A percentile compares a stretch with the other conserved stretches of the same genome.
phyloP scores from a whole-genome alignment of 306 rosid genomes.

The Cyamopsis tetragonoloba region DNA sequence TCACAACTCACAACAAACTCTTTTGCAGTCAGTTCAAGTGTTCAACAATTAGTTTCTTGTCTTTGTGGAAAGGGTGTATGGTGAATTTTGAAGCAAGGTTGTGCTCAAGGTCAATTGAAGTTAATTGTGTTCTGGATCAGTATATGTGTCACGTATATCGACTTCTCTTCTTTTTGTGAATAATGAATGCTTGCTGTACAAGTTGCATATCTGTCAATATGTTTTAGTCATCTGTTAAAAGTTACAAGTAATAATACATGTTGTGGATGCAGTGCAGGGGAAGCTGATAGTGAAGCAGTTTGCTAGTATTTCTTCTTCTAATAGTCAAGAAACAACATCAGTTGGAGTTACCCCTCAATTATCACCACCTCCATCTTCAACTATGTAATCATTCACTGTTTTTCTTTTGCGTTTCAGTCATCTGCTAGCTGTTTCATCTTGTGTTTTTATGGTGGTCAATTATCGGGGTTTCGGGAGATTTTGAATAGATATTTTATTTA shows the following conservation, averaged over 20 bases:
- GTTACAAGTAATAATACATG: slow-evolving; percentile 19
- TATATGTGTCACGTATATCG: neutral
- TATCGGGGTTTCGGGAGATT: neutral
- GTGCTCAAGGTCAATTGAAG: neutral
- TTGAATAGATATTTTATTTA: neutral
- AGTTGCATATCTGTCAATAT: slow-evolving; percentile 1
- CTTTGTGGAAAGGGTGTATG: slow-evolving; percentile 4
- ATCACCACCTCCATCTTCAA: slow-evolving; percentile 68
- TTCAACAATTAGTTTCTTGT: neutral
- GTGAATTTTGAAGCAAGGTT: neutral
- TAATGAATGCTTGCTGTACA: neutral
- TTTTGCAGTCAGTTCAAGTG: neutral
- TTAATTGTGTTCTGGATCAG: slow-evolving; percentile 12
- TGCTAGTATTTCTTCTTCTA: slow-evolving; percentile 79
- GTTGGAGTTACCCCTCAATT: slow-evolving; percentile 71
- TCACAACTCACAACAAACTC: neutral
- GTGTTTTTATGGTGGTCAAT: neutral
- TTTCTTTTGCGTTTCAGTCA: slow-evolving; percentile 1
- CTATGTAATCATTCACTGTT: slow-evolving; percentile 44
- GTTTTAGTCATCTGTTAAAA: neutral
- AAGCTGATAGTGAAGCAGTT: slow-evolving; percentile 43
- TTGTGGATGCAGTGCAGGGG: slow-evolving; percentile 39
- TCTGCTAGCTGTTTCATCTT: neutral
- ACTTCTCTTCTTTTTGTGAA: neutral
- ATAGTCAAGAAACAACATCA: slow-evolving; percentile 56